A percentile compares a stretch with the other conserved stretches of the same genome.
phyloP scores from a whole-genome alignment of 192 early-diverging fungal genomes.

The Coemansia sp. region DNA sequence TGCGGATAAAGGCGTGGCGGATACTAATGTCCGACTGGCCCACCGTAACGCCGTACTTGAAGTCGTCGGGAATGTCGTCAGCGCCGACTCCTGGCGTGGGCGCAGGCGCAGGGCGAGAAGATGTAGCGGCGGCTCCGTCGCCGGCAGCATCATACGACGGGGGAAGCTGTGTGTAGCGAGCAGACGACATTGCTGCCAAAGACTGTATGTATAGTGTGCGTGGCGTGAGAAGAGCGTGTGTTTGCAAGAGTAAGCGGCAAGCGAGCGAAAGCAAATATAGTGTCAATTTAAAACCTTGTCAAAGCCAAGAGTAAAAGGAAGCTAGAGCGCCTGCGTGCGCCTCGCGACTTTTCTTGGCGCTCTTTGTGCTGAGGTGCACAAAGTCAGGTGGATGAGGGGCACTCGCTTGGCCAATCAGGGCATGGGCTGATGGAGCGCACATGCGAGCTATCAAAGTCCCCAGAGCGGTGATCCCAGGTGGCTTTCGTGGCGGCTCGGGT shows the following conservation, averaged over 20 bases:
- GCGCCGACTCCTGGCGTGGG: not conserved
- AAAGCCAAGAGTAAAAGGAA: too few species aligned
- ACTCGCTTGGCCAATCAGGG: too few species aligned
- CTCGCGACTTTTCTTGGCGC: too few species aligned
- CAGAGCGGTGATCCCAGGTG: too few species aligned
- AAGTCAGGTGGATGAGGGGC: too few species aligned
- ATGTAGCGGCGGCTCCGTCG: not conserved
- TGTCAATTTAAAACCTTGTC: too few species aligned
- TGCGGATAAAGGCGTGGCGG: slow-evolving; percentile 63
- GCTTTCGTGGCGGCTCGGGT: too few species aligned
- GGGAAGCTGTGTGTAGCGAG: slow-evolving; percentile 44
- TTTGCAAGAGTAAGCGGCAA: not conserved
- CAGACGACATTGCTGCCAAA: slow-evolving; percentile 31
- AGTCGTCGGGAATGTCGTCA: slow-evolving; percentile 53
- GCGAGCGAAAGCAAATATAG: not conserved
- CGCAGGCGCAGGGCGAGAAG: not conserved
- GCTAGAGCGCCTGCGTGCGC: too few species aligned
- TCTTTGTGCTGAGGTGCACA: too few species aligned
- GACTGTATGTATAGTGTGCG: not conserved
- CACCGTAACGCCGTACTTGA: slow-evolving; percentile 51
- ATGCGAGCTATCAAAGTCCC: too few species aligned
- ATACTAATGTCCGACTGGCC: slow-evolving; percentile 47
- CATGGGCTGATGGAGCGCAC: too few species aligned
- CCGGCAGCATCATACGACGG: slow-evolving; percentile 22
- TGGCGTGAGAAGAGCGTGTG: too few species aligned